Base-by-base conservation (phyloP, 1,284 basidiomycete species). In the Chalciporus sp. region DNA sequence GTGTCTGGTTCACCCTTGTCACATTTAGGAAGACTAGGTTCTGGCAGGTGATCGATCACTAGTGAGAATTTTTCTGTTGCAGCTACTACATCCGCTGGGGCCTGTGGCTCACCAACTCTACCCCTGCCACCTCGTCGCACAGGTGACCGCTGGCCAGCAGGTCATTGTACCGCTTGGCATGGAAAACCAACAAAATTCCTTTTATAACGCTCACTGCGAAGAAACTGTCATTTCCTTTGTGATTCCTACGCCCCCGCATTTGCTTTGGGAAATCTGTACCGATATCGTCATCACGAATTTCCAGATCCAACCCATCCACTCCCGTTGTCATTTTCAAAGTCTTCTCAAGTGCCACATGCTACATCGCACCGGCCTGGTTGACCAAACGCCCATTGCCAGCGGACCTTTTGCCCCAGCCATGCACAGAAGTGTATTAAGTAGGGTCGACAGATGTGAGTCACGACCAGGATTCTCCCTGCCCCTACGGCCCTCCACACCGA, bases 371-470 rank as follows among this genome's bases (percentile, higher is more conserved):
- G 7, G 39, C 48, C 16, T 42, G 10, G 26, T n/a, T 10, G 33
- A 37, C 23, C 4, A 9, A 39, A 0, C 3, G 23, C 42, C 29
- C 19, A 26, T 47, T 29, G 9, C 35, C 28, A 17, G 40, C n/a
- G 42, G n/a, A 20, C 56, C 17, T 20, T 28, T 23, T 9, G 10
- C 29, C 37, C n/a, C n/a, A 8, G n/a, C 26, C 19, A 9, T 16
- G 28, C 19, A 33, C 19, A 14, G 19, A 16, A 11, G 27, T 5
- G 49, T 60, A 64, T 35, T 16, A n/a, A 64, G 62, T 61, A 57
- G 47, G 10, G 37, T 28, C 42, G 14, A 41, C 17, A 40, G 9
- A 35, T 16, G 33, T 16, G 19, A 29, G 19, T 33, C 23, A 17
- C 20, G 19, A 9, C 23, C 40, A 10, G 7, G 23, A 11, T 40